These are phyloP conservation scores for Pelargonium exstipulatum DNA, from an alignment of 441 rosid genomes.

Conservation along the genomic window DNA sequence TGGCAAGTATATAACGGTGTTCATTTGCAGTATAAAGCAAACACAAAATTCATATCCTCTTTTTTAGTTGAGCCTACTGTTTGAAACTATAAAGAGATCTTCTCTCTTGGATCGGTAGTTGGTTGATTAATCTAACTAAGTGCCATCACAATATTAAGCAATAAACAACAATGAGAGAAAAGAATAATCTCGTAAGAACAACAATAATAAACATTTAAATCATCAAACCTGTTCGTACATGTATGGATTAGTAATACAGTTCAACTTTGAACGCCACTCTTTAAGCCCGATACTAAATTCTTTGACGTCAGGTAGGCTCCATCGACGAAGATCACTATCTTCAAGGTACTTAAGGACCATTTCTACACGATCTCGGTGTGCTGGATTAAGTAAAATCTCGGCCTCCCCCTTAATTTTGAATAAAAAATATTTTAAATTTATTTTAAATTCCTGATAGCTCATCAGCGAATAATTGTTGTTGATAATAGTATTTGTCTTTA, in stretches of 20 bases:
- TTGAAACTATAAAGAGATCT: neutral
- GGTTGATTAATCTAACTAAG: neutral
- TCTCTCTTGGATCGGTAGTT: neutral
- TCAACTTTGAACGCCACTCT: slow-evolving; percentile 59
- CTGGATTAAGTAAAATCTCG: slow-evolving; percentile 34
- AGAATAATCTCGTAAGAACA: neutral
- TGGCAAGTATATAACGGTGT: slow-evolving; percentile 1
- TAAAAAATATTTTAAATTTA: slow-evolving; percentile 16
- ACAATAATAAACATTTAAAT: neutral
- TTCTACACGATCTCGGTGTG: slow-evolving; percentile 38
- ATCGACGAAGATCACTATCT: slow-evolving; percentile 59
- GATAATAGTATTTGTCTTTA: neutral
- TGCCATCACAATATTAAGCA: neutral
- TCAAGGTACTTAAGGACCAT: slow-evolving; percentile 51
- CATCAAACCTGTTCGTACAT: slow-evolving; percentile 57
- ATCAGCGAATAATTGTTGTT: neutral
- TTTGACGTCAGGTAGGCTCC: slow-evolving; percentile 51
- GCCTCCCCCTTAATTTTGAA: slow-evolving; percentile 29
- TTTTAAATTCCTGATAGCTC: neutral
- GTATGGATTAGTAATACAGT: slow-evolving; percentile 56
- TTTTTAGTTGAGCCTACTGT: neutral
- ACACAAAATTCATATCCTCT: neutral
- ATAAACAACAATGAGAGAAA: neutral
- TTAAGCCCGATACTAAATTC: slow-evolving; percentile 49
- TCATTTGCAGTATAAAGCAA: neutral